Evolutionary conservation across 2,329 filamentous ascomycete genomes (phyloP).

Genomic region (Pestalotiopsis fici): DNA sequence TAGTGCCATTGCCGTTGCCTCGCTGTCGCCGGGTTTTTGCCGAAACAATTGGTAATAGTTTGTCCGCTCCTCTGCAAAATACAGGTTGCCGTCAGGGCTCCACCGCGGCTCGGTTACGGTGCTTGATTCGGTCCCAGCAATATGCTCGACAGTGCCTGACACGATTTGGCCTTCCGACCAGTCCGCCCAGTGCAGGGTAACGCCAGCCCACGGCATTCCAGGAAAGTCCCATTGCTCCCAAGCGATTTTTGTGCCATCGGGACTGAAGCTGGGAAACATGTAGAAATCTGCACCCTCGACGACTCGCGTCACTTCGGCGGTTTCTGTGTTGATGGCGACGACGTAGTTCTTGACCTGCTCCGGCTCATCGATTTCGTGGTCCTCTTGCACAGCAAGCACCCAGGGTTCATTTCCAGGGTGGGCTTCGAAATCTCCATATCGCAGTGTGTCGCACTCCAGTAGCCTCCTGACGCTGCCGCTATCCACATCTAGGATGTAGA

Average conservation of each 20-base stretch:
- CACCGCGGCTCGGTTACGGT: constrained; percentile 52
- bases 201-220: constrained; percentile 51
- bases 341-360: constrained; percentile 36
- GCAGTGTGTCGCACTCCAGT: constrained; percentile 32
- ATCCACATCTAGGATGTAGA: constrained; percentile 43
- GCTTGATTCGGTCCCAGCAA: constrained; percentile 44
- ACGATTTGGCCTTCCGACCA: constrained; percentile 34
- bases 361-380: constrained; percentile 39
- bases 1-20: background rate
- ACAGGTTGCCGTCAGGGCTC: constrained; percentile 48
- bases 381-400: constrained; percentile 54
- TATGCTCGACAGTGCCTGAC: constrained; percentile 28
- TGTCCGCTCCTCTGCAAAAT: constrained; percentile 46
- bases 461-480: constrained; percentile 32
- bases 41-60: constrained; percentile 50
- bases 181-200: constrained; percentile 42
- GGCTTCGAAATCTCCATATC: constrained; percentile 48
- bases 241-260: constrained; percentile 43
- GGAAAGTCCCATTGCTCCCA: constrained; percentile 60
- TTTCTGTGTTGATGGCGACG: constrained; percentile 38
- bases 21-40: constrained; percentile 28
- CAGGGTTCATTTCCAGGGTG: constrained; percentile 35
- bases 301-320: constrained; percentile 41
- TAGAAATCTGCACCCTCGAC: constrained; percentile 53
- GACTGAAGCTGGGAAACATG: constrained; percentile 48